Base-by-base conservation (phyloP, 1,284 basidiomycete genomes). In the Sutorius eximius region DNA sequence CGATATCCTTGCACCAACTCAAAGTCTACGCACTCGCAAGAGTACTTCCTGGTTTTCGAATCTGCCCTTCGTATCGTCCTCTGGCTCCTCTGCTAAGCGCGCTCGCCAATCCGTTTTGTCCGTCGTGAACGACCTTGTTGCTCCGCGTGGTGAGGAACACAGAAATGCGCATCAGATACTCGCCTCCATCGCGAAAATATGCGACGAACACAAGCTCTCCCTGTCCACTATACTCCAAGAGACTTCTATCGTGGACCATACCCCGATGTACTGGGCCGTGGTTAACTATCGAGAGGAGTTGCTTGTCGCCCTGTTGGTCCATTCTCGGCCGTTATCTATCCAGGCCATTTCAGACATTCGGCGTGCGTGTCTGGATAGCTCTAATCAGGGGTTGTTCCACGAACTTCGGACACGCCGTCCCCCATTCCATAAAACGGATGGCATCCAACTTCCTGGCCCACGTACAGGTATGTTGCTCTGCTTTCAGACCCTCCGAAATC, bases 261-360 rank as follows among this genome's bases (percentile, higher is more conserved):
- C 82, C 0, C 83, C 86, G 0, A 67, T 89, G 16, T 88, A 88
- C 60, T 89, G 87, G 87, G 83, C 84, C 0, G 82, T 89, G 55
- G 73, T 88, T 34, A 85, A 84, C 59, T 76, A 78, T n/a, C 75
- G 75, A 3, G 32, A 57, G 18, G 56, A 59, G 11, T 59, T 75
- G 34, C 66, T 75, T 4, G 70, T 84, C 16, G 75, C 77, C 4
- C 69, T 90, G 18, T 70, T 90, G 52, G 38, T 49, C 2, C 40
- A 68, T 38, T 77, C 84, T 0, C 73, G 75, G 3, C 86, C 87
- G 1, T 71, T 89, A 18, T 74, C 71, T 0, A 59, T 71, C 9
- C 63, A 68, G 11, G 80, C 82, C 0, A 72, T 84, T 7, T 75
- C 76, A 2, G 87, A 90, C 34, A 74, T 87, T 30, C 80, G 85